Conservation (phyloP, 2,329 filamentous ascomycete species). For the Stemphylium beticola region DNA sequence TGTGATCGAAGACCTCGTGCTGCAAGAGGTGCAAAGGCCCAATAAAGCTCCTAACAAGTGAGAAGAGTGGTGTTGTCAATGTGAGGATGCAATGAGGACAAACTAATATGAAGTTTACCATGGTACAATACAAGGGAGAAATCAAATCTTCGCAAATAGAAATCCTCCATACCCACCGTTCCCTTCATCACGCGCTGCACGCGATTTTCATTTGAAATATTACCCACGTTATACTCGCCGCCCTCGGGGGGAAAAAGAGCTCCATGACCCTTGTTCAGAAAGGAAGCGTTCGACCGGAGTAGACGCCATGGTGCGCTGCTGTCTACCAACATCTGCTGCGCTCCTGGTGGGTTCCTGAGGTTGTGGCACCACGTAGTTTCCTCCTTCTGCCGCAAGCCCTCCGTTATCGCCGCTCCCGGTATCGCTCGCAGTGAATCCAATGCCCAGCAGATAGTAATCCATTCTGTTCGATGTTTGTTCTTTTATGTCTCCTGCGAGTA, state of each 20-base stretch:
- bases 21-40: no score
- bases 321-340: neutral
- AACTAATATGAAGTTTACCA: no score
- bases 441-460: neutral
- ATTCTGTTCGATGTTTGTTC: neutral
- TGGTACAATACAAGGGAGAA: no score
- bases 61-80: no score
- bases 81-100: no score
- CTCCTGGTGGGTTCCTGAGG: neutral
- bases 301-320: neutral
- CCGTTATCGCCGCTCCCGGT: conserved; percentile 1
- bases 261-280: conserved; percentile 15
- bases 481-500: neutral
- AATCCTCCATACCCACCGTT: no score
- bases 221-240: neutral
- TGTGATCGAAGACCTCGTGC: no score
- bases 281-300: conserved; percentile 20
- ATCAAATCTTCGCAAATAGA: no score
- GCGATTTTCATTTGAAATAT: no score
- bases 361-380: neutral
- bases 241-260: neutral
- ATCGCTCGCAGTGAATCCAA: neutral
- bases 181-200: no score
- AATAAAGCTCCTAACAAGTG: no score
- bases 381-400: neutral